These are phyloP conservation scores for Adansonia rubrostipa DNA, from an alignment of 441 rosid species.

Conservation along the genomic window DNA sequence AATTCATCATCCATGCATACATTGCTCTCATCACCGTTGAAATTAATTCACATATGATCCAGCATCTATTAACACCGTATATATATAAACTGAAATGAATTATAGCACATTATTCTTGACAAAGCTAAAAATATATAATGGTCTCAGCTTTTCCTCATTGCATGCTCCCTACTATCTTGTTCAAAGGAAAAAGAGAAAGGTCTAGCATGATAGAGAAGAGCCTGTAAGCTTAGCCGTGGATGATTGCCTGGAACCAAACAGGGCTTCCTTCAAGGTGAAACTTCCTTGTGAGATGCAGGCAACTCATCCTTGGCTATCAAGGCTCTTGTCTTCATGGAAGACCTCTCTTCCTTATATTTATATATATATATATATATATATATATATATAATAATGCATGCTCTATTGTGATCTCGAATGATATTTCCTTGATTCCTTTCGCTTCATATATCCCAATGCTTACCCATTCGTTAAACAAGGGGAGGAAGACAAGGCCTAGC, in stretches of 20 bases:
- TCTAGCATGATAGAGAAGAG: conserved; percentile 29
- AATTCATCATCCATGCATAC: not conserved
- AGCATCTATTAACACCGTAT: not conserved
- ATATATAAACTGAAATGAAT: not conserved
- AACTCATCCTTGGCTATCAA: conserved; percentile 37
- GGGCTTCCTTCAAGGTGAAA: not conserved
- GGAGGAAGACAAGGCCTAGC: conserved; percentile 37
- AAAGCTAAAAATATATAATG: not conserved
- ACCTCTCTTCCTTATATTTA: conserved; percentile 20
- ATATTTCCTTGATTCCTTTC: not conserved
- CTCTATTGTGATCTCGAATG: not conserved
- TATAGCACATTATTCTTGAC: not conserved
- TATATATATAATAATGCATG: too few relatives aligned
- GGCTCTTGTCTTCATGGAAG: conserved; percentile 30
- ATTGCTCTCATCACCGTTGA: not conserved
- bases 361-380: too few relatives aligned
- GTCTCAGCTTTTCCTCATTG: not conserved
- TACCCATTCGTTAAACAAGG: not conserved
- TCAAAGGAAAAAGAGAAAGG: conserved; percentile 29
- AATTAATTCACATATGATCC: not conserved
- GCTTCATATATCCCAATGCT: not conserved
- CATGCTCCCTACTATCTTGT: conserved; percentile 7
- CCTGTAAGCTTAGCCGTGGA: conserved; percentile 29
- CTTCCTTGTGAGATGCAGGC: conserved; percentile 7
- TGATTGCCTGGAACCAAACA: conserved; percentile 24